Evolutionary conservation across 78 protist genomes (phyloP).

Genomic region (Pigoraptor vietnamica): DNA sequence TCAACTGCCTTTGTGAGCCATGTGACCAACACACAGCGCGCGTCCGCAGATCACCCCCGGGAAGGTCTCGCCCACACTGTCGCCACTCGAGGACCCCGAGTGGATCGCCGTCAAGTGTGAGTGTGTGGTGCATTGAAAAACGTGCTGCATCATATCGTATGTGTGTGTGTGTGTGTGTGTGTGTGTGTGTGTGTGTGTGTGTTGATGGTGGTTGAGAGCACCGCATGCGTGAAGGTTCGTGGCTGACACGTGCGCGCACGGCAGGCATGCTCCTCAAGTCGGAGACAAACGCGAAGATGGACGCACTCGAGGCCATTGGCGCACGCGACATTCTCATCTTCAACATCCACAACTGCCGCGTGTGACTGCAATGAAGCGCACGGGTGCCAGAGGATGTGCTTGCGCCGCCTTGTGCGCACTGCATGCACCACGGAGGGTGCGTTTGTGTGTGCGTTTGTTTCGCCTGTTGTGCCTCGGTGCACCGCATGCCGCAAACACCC

Average conservation of each 20-base stretch:
- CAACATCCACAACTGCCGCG: constrained; percentile 19
- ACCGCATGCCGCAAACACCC: no score
- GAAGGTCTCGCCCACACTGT: constrained; percentile 37
- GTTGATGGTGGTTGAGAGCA: neutral
- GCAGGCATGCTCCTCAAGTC: neutral
- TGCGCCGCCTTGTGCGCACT: no score
- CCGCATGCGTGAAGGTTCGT: no score
- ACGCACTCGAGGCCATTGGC: constrained; percentile 27
- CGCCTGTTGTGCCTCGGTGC: no score
- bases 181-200: neutral
- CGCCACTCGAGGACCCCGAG: constrained; percentile 12
- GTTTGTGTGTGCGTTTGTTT: no score
- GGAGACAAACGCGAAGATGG: constrained; percentile 17
- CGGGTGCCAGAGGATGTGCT: no score
- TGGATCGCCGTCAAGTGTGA: constrained; percentile 53
- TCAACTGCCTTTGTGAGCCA: no score
- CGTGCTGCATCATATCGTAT: neutral
- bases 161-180: neutral
- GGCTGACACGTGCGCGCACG: neutral
- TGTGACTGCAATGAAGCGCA: no score
- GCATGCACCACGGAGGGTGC: no score
- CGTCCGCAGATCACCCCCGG: constrained; percentile 51
- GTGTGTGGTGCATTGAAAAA: neutral
- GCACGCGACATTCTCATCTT: constrained; percentile 34
- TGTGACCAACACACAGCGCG: no score